Conservation (phyloP, 331 rosid species). For the Stylosanthes scabra region DNA sequence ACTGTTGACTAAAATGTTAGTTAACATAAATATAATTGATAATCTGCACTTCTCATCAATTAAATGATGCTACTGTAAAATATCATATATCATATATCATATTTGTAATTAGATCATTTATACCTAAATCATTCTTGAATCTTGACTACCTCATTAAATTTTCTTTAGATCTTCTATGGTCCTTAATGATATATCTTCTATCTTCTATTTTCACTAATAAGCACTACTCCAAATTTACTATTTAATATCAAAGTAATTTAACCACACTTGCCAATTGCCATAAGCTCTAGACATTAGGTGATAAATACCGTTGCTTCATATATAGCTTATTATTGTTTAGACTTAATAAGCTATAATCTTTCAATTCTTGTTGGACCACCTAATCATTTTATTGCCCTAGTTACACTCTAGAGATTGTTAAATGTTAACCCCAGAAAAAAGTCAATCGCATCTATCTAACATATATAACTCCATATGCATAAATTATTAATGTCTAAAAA, state of each 20-base stretch:
- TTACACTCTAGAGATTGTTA: constrained; percentile 16
- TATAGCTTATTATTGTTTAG: neutral
- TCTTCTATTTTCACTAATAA: too few species aligned
- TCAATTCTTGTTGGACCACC: constrained; percentile 23
- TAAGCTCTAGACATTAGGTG: neutral
- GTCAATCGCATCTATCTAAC: constrained; percentile 36
- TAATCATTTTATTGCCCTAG: constrained; percentile 33
- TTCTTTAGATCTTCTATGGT: too few species aligned
- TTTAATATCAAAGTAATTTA: neutral
- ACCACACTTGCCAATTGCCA: neutral
- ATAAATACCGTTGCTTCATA: neutral
- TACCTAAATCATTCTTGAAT: too few species aligned
- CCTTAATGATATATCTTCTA: too few species aligned
- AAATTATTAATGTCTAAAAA: constrained; percentile 28
- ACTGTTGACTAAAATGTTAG: too few species aligned
- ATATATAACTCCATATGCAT: constrained; percentile 10
- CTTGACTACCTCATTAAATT: too few species aligned
- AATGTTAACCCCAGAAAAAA: neutral
- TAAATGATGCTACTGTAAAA: too few species aligned
- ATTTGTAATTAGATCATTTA: too few species aligned
- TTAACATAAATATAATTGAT: too few species aligned
- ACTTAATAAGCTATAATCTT: neutral
- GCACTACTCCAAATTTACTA: too few species aligned
- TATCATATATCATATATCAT: too few species aligned
- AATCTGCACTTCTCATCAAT: too few species aligned